Percentiles rank a stretch among this genome's conserved stretches.
These are phyloP conservation scores for Basipetospora chlamydospora DNA, from an alignment of 2,329 filamentous ascomycete genomes.

Conservation along the genomic window DNA sequence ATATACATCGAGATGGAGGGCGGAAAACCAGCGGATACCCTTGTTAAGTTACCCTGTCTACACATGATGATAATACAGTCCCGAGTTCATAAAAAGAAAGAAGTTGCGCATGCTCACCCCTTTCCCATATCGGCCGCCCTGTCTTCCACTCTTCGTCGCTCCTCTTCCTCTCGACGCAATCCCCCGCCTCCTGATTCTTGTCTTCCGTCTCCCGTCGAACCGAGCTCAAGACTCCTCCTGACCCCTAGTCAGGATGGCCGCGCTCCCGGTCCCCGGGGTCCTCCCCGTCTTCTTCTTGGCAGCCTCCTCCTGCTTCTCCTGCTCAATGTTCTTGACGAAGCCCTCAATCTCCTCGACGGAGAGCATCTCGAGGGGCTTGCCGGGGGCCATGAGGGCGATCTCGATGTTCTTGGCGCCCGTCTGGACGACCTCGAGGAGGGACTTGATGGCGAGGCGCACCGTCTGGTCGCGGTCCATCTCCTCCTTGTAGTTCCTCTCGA, in stretches of 20 bases:
- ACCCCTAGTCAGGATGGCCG: constrained; percentile 59
- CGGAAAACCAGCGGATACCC: constrained; percentile 1
- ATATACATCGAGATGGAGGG: too few species aligned
- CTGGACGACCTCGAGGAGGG: constrained; percentile 91
- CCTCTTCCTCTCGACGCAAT: too few species aligned
- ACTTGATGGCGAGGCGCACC: constrained; percentile 96
- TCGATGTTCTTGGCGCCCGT: constrained; percentile 99
- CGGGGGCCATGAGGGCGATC: constrained; percentile 94
- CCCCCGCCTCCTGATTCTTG: too few species aligned
- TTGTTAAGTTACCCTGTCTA: constrained; percentile 4
- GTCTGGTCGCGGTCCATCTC: constrained; percentile 94
- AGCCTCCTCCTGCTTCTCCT: constrained; percentile 98
- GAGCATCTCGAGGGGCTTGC: constrained; percentile 82
- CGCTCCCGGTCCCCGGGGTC: constrained; percentile 52
- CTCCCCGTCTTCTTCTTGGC: constrained; percentile 87
- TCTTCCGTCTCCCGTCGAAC: too few species aligned
- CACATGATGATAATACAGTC: too few species aligned
- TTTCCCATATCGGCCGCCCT: too few species aligned
- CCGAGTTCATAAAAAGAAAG: too few species aligned
- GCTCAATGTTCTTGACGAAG: constrained; percentile 97
- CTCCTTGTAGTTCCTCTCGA: constrained; percentile 97
- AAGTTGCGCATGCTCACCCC: constrained; percentile 1
- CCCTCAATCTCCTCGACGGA: constrained; percentile 91
- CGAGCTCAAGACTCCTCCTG: constrained; percentile 21
- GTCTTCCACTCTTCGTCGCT: too few species aligned